These are phyloP conservation scores for Hyaloscypha bicolor DNA, from an alignment of 495 filamentous ascomycete species.

Conservation along the genomic window DNA sequence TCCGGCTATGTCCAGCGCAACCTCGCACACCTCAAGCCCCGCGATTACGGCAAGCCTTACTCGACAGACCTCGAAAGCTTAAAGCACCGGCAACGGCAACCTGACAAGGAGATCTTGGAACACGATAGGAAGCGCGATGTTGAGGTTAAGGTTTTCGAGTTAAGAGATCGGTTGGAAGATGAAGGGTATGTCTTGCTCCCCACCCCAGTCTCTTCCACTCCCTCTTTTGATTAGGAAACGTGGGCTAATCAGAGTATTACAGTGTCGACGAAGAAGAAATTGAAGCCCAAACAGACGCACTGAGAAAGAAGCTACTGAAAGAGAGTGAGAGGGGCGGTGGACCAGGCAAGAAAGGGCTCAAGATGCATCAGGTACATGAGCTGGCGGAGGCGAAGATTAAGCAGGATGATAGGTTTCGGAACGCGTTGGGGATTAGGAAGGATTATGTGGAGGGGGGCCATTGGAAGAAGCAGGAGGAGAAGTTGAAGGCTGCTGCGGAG, in stretches of 20 bases:
- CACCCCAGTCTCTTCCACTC: background rate
- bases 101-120: conserved; percentile 88
- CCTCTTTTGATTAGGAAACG: too few relatives aligned
- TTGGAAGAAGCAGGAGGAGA: conserved; percentile 73
- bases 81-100: conserved; percentile 75
- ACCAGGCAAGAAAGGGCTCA: conserved; percentile 59
- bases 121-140: conserved; percentile 88
- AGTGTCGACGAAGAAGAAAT: conserved; percentile 82
- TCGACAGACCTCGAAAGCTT: conserved; percentile 50
- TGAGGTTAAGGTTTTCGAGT: conserved; percentile 89
- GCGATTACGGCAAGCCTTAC: conserved; percentile 66
- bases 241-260: too few relatives aligned
- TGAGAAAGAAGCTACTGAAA: conserved; percentile 64
- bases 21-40: conserved; percentile 80
- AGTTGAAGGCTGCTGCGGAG: conserved; percentile 59
- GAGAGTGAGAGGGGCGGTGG: conserved; percentile 48
- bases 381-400: conserved; percentile 93
- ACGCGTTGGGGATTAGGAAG: conserved; percentile 84
- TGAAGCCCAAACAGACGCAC: conserved; percentile 62
- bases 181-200: conserved; percentile 60
- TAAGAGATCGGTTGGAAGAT: conserved; percentile 87
- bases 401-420: conserved; percentile 87
- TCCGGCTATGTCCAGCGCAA: conserved; percentile 98
- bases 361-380: conserved; percentile 95
- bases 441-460: conserved; percentile 86